Evolutionary conservation across 306 rosid genomes (phyloP), one percentile per base, ranked within the genome.

Genomic region (Glycine soja): DNA sequence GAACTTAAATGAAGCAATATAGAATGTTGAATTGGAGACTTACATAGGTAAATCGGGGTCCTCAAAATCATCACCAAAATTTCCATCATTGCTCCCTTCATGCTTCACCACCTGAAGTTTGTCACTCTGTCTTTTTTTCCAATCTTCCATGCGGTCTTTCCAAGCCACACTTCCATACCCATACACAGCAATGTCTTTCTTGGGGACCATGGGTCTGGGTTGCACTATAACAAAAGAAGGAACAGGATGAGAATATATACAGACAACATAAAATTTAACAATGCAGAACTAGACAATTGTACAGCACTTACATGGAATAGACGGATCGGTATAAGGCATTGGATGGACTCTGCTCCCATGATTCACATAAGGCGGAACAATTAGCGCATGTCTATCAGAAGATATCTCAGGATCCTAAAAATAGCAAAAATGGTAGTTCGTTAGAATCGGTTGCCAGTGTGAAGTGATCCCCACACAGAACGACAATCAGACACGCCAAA

Each of bases 151-250:
- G 67, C 99, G 89, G 61, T 92, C 99, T 86, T 90, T 95, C 99
- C 99, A 95, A 19, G 91, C 92, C 53, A 95, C 98, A 83, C 98
- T 95, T 72, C 99, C 99, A 82, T 93, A 95, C 50, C 99, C 99
- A 86, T 95, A 95, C 32, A 89, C 94, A 0, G 98, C 98, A 71
- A 95, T 88, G 80, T 95, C 99, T 86, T 95, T 95, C 86, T 93
- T 88, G 15, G 97, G 98, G 77, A 89, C 98, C 99, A 95, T 92
- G 2, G 99, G 97, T 82, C 99, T 90, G 53, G 97, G 91, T 88
- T 95, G 98, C 89, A 89, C 98, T 93, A 16, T 18, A 48, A 77
- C 52, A 81, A 72, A 46, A 54, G 57, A 80, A 83, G 53, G 42
- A 45, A 12, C 52, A 73, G 18, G 19, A 24, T 88, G 77, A 70